A percentile compares a stretch with the other conserved stretches of the same genome.
Conservation (phyloP, 2,329 filamentous ascomycete genomes). For the Scopulariopsis brevicaulis region DNA sequence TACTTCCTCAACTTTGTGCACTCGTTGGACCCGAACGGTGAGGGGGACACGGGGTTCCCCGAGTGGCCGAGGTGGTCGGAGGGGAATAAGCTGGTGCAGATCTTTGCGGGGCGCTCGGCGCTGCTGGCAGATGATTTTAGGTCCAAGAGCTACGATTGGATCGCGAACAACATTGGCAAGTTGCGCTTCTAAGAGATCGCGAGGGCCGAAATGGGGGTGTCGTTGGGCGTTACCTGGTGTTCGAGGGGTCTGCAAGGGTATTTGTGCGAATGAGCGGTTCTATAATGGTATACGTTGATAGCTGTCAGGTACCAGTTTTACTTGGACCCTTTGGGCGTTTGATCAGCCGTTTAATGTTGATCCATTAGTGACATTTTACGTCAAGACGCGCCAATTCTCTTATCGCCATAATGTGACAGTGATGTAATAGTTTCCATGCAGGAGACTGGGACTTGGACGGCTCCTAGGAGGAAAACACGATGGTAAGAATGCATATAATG, state of each 20-base stretch:
- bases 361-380: no score
- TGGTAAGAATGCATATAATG: no score
- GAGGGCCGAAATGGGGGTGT: neutral
- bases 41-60: constrained; percentile 19
- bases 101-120: constrained; percentile 19
- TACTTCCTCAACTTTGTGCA: constrained; percentile 68
- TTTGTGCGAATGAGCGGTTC: neutral
- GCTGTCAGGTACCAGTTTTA: no score
- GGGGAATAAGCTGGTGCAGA: constrained; percentile 37
- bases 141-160: constrained; percentile 12
- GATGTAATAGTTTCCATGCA: no score
- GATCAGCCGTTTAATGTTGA: no score
- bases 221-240: neutral
- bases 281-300: neutral
- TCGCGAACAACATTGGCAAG: constrained; percentile 9
- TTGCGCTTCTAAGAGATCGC: neutral
- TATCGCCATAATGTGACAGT: no score
- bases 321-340: no score
- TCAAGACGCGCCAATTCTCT: no score
- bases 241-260: neutral
- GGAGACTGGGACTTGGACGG: no score
- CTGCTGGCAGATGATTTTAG: constrained; percentile 26
- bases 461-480: no score
- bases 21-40: constrained; percentile 57
- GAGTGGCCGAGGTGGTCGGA: constrained; percentile 23